Conservation (phyloP, 1,284 basidiomycete species). For the Microbotryum violaceum region DNA sequence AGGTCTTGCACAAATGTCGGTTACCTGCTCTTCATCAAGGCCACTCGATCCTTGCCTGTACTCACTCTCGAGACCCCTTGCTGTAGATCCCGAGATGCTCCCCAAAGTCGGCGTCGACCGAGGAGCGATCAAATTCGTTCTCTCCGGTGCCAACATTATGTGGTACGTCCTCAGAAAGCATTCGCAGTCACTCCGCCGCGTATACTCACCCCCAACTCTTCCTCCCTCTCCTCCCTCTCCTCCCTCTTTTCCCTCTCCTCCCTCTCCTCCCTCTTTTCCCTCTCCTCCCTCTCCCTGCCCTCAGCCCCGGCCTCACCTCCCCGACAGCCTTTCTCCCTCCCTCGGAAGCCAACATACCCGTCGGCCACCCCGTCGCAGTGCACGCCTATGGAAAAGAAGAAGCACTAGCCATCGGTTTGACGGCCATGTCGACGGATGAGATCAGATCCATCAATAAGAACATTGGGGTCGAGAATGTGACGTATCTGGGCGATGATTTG, state of each 20-base stretch:
- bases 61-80: neutral
- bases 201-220: neutral
- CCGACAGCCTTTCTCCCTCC: slow-evolving; percentile 81
- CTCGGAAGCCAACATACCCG: slow-evolving; percentile 57
- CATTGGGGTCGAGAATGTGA: slow-evolving; percentile 77
- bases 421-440: slow-evolving; percentile 76
- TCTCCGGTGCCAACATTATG: slow-evolving; percentile 55
- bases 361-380: slow-evolving; percentile 71
- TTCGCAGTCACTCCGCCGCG: neutral
- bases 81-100: slow-evolving; percentile 75
- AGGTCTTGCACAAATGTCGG: slow-evolving; percentile 79
- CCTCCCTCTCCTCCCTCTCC: neutral
- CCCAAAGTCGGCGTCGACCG: slow-evolving; percentile 86
- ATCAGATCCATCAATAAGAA: slow-evolving; percentile 85
- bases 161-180: slow-evolving; percentile 31
- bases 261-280: too few species aligned
- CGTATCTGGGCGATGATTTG: slow-evolving; percentile 81
- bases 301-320: slow-evolving; percentile 77
- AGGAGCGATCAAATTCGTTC: slow-evolving; percentile 93
- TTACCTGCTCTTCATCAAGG: too few species aligned
- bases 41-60: neutral
- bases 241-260: neutral
- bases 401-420: slow-evolving; percentile 78
- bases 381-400: slow-evolving; percentile 94
- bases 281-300: neutral